Evolutionary conservation across 441 rosid genomes (phyloP), one percentile per base, ranked within the genome.

Genomic region (Mallotus japonicus): DNA sequence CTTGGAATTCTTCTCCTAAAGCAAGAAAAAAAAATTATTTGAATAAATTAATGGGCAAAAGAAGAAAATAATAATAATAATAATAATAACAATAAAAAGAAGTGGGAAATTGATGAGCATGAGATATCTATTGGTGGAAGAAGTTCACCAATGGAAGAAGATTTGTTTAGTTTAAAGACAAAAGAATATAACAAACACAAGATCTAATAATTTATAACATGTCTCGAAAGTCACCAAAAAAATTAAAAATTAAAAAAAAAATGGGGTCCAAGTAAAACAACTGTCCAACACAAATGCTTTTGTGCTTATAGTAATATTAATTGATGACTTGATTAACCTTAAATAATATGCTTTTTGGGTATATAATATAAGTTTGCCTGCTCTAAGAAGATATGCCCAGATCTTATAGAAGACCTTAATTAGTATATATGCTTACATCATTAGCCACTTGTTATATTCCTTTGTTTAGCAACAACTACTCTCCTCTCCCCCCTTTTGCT

Each of bases 331-430:
- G 85, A 85, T 84, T 83, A 86, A 82, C 83, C 87, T 83, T 83
- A 80, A 78, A 83, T 78, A 79, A 83, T 80, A 83, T 84, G 83
- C 84, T 79, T 82, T 44, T 82, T 75, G 69, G 79, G 75, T 51
- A 80, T 84, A 85, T 73, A 83, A 81, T 81, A 85, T 81, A 51
- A 71, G 77, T 46, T 85, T 88, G 83, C 80, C 78, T 84, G 85
- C 84, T 82, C 78, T 73, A 85, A 83, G 87, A 86, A 88, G 92
- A 90, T 90, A 83, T 88, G 95, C 85, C 78, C 79, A 87, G 90
- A 90, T 90, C 95, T 87, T 71, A 19, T 78, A 70, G 78, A 84
- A 85, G 92, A 85, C 89, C 80, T 77, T 79, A 67, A 83, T 80
- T 83, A 83, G 84, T 84, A 84, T 84, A 85, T 83, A 82, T 85